These are phyloP conservation scores for Salvia sclarea DNA, from an alignment of 305 asterid genomes.

Conservation along the genomic window DNA sequence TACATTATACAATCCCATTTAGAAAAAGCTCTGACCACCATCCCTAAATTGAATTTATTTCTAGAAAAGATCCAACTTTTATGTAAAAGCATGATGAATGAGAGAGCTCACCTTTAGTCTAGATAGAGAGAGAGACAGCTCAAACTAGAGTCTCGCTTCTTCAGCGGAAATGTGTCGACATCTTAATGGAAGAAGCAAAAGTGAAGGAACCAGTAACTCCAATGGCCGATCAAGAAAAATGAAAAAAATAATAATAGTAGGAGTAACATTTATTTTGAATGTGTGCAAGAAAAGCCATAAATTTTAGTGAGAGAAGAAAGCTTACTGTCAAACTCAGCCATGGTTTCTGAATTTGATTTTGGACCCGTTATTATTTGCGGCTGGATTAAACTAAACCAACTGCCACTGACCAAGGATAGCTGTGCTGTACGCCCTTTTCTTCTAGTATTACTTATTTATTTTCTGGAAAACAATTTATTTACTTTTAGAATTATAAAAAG, in stretches of 20 bases:
- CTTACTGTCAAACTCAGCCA: background rate
- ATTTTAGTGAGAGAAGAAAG: background rate
- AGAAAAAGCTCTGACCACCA: background rate
- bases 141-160: background rate
- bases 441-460: too few species aligned
- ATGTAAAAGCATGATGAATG: background rate
- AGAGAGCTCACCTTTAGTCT: slow-evolving; percentile 8
- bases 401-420: too few species aligned
- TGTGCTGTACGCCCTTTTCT: background rate
- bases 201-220: background rate
- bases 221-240: background rate
- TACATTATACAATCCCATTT: background rate
- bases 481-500: too few species aligned
- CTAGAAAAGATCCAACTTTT: background rate
- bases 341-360: background rate
- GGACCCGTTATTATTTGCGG: background rate
- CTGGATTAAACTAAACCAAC: background rate
- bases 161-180: background rate
- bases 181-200: background rate
- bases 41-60: background rate
- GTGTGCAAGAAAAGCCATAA: background rate
- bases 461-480: background rate
- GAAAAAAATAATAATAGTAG: background rate
- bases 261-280: background rate
- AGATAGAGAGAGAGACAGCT: background rate